phyloP scores from a whole-genome alignment of 495 filamentous ascomycete species.

The Talaromyces wortmannii region DNA sequence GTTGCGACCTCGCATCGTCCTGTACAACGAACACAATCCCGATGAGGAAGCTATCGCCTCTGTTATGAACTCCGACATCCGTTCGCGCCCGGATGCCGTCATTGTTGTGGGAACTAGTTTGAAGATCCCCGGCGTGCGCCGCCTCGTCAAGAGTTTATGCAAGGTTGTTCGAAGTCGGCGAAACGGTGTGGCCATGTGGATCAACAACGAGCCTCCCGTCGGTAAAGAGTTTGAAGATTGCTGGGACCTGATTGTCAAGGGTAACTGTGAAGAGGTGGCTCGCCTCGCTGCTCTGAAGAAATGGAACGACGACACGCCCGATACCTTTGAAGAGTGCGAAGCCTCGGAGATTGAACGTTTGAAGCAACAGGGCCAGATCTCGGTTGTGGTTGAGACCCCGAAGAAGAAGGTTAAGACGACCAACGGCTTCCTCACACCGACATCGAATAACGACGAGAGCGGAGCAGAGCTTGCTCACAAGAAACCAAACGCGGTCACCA shows the following conservation, averaged over 20 bases:
- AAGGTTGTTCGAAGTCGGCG: conserved; percentile 66
- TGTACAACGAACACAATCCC: conserved; percentile 96
- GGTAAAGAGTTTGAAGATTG: conserved; percentile 83
- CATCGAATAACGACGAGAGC: conserved; percentile 39
- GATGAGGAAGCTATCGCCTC: conserved; percentile 94
- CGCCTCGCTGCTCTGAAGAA: conserved; percentile 61
- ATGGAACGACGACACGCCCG: conserved; percentile 60
- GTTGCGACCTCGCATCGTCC: conserved; percentile 84
- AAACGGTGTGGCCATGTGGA: conserved; percentile 90
- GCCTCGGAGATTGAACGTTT: conserved; percentile 31
- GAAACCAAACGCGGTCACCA: conserved; percentile 18
- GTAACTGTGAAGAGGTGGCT: conserved; percentile 85
- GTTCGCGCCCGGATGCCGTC: conserved; percentile 78
- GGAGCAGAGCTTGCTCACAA: conserved; percentile 10
- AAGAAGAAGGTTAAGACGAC: conserved; percentile 28
- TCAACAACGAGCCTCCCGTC: conserved; percentile 79
- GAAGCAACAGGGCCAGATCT: conserved; percentile 16
- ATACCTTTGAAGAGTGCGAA: conserved; percentile 37
- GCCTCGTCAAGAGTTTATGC: conserved; percentile 88
- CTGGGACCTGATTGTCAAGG: conserved; percentile 85
- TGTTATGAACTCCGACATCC: conserved; percentile 76
- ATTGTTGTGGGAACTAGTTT: conserved; percentile 93
- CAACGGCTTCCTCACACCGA: conserved; percentile 56
- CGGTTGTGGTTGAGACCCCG: conserved; percentile 48
- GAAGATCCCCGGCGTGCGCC: conserved; percentile 86